A percentile compares a stretch with the other conserved stretches of the same genome.
Conservation (phyloP, 208 protist genomes). For the Leptomonas pyrrhocoris region DNA sequence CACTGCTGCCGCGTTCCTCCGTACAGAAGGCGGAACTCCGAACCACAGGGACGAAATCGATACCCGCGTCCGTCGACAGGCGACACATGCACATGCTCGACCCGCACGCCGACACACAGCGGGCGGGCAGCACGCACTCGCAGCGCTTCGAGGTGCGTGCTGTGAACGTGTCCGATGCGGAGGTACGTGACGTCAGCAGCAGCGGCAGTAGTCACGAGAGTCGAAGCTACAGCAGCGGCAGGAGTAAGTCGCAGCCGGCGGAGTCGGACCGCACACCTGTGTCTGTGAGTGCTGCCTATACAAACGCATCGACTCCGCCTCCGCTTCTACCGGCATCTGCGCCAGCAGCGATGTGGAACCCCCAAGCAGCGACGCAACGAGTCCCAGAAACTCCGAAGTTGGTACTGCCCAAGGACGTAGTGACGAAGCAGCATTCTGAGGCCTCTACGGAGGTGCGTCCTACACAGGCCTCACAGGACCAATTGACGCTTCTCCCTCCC, state of each 20-base stretch:
- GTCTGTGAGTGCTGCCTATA: not conserved
- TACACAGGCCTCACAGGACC: too few species aligned
- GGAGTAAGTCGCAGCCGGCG: not conserved
- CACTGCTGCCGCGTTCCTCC: not conserved
- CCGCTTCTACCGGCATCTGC: not conserved
- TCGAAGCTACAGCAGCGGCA: slow-evolving; percentile 5
- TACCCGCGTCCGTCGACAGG: not conserved
- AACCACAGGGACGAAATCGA: not conserved
- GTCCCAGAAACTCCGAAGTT: not conserved
- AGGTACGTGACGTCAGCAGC: not conserved
- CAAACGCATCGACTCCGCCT: not conserved
- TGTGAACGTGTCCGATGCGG: not conserved
- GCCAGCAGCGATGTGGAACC: not conserved
- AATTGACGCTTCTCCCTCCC: not conserved
- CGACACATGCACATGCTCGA: not conserved
- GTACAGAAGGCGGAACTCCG: not conserved
- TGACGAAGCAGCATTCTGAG: too few species aligned
- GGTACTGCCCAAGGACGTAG: too few species aligned
- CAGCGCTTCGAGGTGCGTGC: slow-evolving; percentile 29
- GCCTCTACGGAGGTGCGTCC: too few species aligned
- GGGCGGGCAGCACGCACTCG: slow-evolving; percentile 10
- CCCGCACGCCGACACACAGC: not conserved
- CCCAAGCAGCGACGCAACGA: not conserved
- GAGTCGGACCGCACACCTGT: not conserved
- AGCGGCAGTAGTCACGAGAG: not conserved